phyloP scores from a whole-genome alignment of 2,329 filamentous ascomycete genomes.

The Fusarium pseudonygamai region DNA sequence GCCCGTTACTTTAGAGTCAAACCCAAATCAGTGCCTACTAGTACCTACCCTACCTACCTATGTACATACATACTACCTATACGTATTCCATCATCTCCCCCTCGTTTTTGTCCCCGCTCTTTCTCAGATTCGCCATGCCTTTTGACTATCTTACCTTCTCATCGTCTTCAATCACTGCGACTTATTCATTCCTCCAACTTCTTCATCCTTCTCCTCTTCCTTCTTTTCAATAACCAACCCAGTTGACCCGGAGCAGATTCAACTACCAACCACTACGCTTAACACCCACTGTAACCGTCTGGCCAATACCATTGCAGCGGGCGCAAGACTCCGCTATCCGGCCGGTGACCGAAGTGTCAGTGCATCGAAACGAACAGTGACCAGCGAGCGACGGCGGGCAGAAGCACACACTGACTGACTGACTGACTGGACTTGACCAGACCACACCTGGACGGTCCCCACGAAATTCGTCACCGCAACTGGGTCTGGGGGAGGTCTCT shows the following conservation, averaged over 20 bases:
- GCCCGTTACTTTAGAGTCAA: slow-evolving; percentile 6
- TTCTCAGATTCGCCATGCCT: slow-evolving; percentile 2
- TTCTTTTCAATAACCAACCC: neutral
- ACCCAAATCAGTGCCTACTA: neutral
- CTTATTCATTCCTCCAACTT: neutral
- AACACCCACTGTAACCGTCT: slow-evolving; percentile 22
- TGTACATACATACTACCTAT: neutral
- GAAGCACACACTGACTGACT: neutral
- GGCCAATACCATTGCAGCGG: slow-evolving; percentile 29
- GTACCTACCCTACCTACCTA: no score
- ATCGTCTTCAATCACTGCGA: neutral
- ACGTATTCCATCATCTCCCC: neutral
- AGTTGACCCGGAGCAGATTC: slow-evolving; percentile 8
- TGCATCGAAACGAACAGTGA: slow-evolving; percentile 6
- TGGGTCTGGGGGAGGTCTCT: slow-evolving; percentile 33
- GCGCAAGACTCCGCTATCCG: slow-evolving; percentile 36
- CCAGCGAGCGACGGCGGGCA: neutral
- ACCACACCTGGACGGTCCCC: slow-evolving; percentile 22
- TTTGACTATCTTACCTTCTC: neutral
- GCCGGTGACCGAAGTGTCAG: slow-evolving; percentile 35
- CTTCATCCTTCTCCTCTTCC: neutral
- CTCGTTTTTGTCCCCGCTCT: neutral
- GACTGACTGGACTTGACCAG: neutral
- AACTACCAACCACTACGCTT: slow-evolving; percentile 9
- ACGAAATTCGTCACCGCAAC: slow-evolving; percentile 45